A percentile compares a stretch with the other conserved stretches of the same genome.
Conservation (phyloP, 139 green algal species). For the Coelastrella sp. region DNA sequence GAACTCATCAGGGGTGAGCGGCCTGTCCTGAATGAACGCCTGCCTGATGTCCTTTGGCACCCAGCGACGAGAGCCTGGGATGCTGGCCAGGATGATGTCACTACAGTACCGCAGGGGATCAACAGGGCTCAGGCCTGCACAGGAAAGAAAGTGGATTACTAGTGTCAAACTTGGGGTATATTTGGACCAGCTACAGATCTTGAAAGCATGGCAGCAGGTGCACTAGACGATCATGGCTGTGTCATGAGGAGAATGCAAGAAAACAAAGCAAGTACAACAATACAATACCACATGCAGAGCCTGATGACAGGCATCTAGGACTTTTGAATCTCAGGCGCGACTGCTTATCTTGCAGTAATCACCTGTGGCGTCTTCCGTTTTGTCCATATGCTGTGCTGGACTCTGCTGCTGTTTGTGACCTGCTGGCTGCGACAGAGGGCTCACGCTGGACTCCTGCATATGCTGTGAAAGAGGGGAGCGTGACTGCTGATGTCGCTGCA, state of each 20-base stretch:
- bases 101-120: conserved; percentile 24
- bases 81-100: conserved; percentile 21
- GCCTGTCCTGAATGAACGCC: conserved; percentile 6
- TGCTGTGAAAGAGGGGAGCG: background rate
- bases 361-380: no score
- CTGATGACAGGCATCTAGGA: background rate
- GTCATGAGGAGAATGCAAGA: no score
- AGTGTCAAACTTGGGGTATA: background rate
- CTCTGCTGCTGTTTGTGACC: background rate
- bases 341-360: background rate
- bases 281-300: no score
- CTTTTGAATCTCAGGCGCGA: background rate
- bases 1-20: conserved; percentile 31
- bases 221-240: no score
- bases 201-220: no score
- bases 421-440: background rate
- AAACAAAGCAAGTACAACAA: no score
- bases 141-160: no score
- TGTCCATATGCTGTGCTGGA: background rate
- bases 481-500: conserved; percentile 10
- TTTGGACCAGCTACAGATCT: background rate
- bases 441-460: background rate
- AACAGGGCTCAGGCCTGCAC: background rate
- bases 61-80: conserved; percentile 1
- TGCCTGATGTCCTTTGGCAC: background rate